phyloP scores from a whole-genome alignment of 169 alveolate species.

The Plasmodium gallinaceum region DNA sequence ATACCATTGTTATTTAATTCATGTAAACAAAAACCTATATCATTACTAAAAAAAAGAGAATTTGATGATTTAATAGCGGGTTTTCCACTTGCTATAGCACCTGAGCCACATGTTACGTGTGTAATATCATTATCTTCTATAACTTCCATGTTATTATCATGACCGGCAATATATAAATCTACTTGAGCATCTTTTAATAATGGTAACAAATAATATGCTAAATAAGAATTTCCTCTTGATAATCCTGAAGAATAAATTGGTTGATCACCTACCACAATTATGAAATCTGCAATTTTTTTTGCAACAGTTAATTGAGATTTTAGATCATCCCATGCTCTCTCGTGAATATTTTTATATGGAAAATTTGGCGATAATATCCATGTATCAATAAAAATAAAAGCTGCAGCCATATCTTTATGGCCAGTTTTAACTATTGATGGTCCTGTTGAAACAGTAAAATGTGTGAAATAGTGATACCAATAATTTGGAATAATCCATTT shows the following conservation, averaged over 20 bases:
- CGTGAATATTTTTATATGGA: constrained; percentile 89
- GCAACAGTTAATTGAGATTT: constrained; percentile 91
- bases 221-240: constrained; percentile 90
- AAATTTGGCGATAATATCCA: constrained; percentile 90
- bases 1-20: constrained; percentile 86
- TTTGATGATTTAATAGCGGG: constrained; percentile 78
- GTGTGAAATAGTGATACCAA: constrained; percentile 92
- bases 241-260: constrained; percentile 92
- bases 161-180: constrained; percentile 92
- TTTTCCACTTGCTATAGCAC: constrained; percentile 81
- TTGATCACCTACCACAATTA: constrained; percentile 92
- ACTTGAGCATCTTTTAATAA: constrained; percentile 90
- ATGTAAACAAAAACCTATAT: constrained; percentile 89
- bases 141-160: constrained; percentile 90
- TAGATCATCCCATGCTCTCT: constrained; percentile 90
- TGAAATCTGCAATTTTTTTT: constrained; percentile 87
- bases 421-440: constrained; percentile 84
- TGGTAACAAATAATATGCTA: constrained; percentile 88
- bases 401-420: constrained; percentile 89
- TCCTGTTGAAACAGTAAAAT: constrained; percentile 87
- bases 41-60: constrained; percentile 85
- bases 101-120: constrained; percentile 76
- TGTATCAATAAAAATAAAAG: constrained; percentile 91
- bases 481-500: constrained; percentile 93
- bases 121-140: constrained; percentile 78